These are phyloP conservation scores for Wallacemonas sp. DNA, from an alignment of 208 protist genomes.

Conservation along the genomic window DNA sequence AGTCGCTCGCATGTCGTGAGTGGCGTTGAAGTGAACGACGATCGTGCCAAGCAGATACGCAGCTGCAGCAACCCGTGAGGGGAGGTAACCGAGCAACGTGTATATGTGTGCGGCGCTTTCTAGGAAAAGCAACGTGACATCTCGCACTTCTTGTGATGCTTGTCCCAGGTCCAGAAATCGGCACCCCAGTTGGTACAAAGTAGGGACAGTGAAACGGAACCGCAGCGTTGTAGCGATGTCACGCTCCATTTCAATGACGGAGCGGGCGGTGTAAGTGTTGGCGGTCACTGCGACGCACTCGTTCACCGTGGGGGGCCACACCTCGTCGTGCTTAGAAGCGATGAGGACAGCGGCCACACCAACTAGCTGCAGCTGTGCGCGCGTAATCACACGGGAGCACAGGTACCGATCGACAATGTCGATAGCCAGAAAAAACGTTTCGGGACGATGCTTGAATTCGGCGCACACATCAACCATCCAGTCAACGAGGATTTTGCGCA, in stretches of 20 bases:
- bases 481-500: conserved; percentile 97
- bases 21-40: conserved; percentile 35
- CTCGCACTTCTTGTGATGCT: conserved; percentile 19
- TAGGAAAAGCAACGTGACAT: conserved; percentile 64
- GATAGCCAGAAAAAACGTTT: conserved; percentile 96
- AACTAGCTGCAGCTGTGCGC: conserved; percentile 83
- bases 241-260: conserved; percentile 82
- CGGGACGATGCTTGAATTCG: conserved; percentile 94
- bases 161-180: conserved; percentile 34
- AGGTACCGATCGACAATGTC: conserved; percentile 96
- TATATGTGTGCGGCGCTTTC: conserved; percentile 73
- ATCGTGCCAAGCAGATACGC: conserved; percentile 53
- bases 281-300: conserved; percentile 93
- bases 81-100: conserved; percentile 53
- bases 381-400: conserved; percentile 37
- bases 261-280: conserved; percentile 78
- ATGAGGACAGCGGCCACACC: conserved; percentile 87
- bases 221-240: conserved; percentile 56
- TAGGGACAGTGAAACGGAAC: conserved; percentile 81
- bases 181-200: conserved; percentile 58
- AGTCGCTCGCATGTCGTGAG: conserved; percentile 4
- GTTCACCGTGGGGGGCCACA: conserved; percentile 87
- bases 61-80: conserved; percentile 60
- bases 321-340: conserved; percentile 91
- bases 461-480: conserved; percentile 96